phyloP scores from a whole-genome alignment of 495 filamentous ascomycete species.

The Penicillium coprophilum region DNA sequence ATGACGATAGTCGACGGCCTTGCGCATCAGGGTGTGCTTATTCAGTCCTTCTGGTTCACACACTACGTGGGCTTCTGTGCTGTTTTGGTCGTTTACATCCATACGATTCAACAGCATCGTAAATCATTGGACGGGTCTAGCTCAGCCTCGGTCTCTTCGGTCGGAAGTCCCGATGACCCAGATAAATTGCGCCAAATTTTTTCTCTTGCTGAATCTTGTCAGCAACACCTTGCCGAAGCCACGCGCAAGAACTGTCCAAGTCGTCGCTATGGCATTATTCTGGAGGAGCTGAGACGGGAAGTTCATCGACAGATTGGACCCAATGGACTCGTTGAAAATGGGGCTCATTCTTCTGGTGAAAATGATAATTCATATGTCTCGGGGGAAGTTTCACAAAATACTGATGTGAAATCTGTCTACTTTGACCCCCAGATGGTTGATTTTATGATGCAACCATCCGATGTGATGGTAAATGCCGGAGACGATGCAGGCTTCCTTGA shows the following conservation, averaged over 20 bases:
- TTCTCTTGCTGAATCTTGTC: slow-evolving; percentile 44
- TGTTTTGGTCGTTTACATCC: slow-evolving; percentile 54
- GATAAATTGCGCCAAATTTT: slow-evolving; percentile 36
- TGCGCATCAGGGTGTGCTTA: slow-evolving; percentile 39
- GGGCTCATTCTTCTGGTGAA: slow-evolving; percentile 4
- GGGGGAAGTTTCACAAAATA: not conserved
- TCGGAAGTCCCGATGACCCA: slow-evolving; percentile 21
- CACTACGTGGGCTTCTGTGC: slow-evolving; percentile 57
- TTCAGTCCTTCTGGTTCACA: slow-evolving; percentile 52
- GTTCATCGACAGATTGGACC: slow-evolving; percentile 41
- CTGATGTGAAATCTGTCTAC: slow-evolving; percentile 5
- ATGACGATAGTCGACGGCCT: slow-evolving; percentile 41
- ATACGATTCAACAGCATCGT: slow-evolving; percentile 52
- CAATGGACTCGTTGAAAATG: slow-evolving; percentile 7
- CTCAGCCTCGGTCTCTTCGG: slow-evolving; percentile 23
- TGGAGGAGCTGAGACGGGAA: slow-evolving; percentile 47
- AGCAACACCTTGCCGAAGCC: slow-evolving; percentile 50
- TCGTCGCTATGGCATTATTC: slow-evolving; percentile 52
- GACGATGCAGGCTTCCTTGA: slow-evolving; percentile 25
- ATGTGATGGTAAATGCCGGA: not conserved
- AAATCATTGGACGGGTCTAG: slow-evolving; percentile 17
- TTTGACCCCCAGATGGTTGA: slow-evolving; percentile 21
- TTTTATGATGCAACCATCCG: slow-evolving; percentile 6
- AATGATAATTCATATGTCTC: slow-evolving; percentile 9
- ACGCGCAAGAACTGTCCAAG: slow-evolving; percentile 52